Evolutionary conservation across 208 protist species (phyloP).

Genomic region (Acanthamoeba castellanii): DNA sequence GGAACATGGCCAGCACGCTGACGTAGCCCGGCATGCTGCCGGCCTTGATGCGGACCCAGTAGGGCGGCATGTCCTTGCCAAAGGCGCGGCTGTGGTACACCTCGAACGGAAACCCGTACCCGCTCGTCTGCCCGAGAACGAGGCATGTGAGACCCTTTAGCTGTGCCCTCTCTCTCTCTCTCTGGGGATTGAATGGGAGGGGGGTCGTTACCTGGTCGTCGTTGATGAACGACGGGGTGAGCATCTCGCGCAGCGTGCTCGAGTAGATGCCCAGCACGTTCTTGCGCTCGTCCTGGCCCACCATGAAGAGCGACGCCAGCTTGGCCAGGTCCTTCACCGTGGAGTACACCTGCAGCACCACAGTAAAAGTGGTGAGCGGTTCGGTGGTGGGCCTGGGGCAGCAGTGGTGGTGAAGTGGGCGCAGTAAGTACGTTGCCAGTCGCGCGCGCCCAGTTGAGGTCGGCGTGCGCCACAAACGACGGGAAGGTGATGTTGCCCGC

Average conservation of each 20-base stretch:
- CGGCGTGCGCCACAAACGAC: constrained; percentile 1
- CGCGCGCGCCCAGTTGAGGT: constrained; percentile 13
- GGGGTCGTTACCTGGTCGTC: background rate
- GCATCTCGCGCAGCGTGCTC: constrained; percentile 18
- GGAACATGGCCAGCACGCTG: background rate
- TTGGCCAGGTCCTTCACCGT: background rate
- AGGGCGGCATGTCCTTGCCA: background rate
- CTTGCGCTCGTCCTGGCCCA: background rate
- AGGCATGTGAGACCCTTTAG: too few species aligned
- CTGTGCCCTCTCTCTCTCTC: too few species aligned
- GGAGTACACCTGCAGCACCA: constrained; percentile 3
- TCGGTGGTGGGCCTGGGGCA: too few species aligned
- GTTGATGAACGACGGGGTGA: constrained; percentile 35
- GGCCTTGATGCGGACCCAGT: constrained; percentile 26
- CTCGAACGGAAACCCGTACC: constrained; percentile 26
- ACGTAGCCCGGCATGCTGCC: constrained; percentile 35
- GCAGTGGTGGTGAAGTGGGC: too few species aligned
- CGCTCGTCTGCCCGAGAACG: background rate
- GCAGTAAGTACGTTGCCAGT: constrained; percentile 10
- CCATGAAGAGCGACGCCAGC: constrained; percentile 35
- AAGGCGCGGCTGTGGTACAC: constrained; percentile 43
- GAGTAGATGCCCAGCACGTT: constrained; percentile 19
- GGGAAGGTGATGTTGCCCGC: background rate
- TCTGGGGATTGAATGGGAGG: too few species aligned
- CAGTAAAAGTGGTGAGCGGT: too few species aligned